Base-by-base conservation (phyloP, 2,329 filamentous ascomycete species). In the Alternaria angustiovoidea region DNA sequence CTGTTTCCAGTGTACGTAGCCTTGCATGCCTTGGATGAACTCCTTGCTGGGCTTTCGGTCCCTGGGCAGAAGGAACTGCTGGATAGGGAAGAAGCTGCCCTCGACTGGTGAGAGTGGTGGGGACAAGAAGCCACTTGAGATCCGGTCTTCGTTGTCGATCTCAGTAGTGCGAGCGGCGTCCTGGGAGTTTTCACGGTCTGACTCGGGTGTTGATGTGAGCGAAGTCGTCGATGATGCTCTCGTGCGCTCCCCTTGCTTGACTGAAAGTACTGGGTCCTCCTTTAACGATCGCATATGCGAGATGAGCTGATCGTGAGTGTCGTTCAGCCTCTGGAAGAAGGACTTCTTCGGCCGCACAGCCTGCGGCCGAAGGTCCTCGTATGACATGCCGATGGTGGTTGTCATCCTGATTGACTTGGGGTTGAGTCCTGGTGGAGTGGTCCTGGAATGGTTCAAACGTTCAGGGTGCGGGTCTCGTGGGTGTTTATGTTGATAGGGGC, bases 271-370 rank as follows among this genome's bases (percentile, higher is more conserved):
- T 11, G 39, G 34, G 3, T 55, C 51, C 26, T 63, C 57, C 44
- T 56, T 55, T 18, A 53, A 56, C 3, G 57, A 62, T 22, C 63
- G 65, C 57, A 64, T 61, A 36, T 63, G 61, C 2, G 64, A 52
- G 8, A 54, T 56, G 46, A 64, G 51, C 9, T 60, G 43, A 28
- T 56, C 59, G 41, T 62, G 59, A 7, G 54, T 60, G 36, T 63
- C 56, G 30, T 63, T 64, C 28, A 67, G 48, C 41, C 61, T 62
- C 30, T 66, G 60, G 44, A 67, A 44, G 54, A 67, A 66, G 14
- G 63, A 64, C 54, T 60, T 64, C 59, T 62, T 64, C 24, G 54
- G 51, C 38, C 59, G 59, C 28, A 60, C 30, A 9, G 54, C 42
- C n/a, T 61, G 48, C 20, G 61, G 59, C 5, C 51, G 51, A 20